Percentiles rank a stretch among this genome's conserved stretches.
Evolutionary conservation across 2,329 filamentous ascomycete genomes (phyloP).

Genomic region (Trichoderma gracile): DNA sequence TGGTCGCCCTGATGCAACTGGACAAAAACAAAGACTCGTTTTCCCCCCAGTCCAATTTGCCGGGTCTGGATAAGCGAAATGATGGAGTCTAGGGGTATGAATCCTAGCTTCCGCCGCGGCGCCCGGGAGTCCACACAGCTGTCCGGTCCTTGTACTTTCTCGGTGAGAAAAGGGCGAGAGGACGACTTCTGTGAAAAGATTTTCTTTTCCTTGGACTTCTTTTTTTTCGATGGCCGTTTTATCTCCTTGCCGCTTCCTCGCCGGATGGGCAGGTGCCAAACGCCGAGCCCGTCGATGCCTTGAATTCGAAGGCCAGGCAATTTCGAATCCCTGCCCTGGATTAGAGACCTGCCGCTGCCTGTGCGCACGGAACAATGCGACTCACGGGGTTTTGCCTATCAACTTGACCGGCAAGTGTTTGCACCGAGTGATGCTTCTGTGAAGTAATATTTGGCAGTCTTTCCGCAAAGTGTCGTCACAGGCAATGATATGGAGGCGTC

Average conservation of each 20-base stretch:
- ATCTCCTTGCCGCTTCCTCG: slow-evolving; percentile 19
- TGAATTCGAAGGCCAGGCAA: slow-evolving; percentile 16
- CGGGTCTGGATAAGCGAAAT: slow-evolving; percentile 41
- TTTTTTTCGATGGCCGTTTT: slow-evolving; percentile 1
- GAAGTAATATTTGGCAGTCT: too few relatives aligned
- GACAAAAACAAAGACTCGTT: not conserved
- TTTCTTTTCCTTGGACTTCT: slow-evolving; percentile 2
- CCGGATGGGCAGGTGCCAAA: slow-evolving; percentile 21
- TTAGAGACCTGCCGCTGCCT: slow-evolving; percentile 13
- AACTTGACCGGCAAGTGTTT: not conserved
- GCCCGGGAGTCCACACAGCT: slow-evolving; percentile 11
- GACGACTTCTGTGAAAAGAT: slow-evolving; percentile 15
- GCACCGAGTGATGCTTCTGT: not conserved
- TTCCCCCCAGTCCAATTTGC: slow-evolving; percentile 37
- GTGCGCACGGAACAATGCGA: slow-evolving; percentile 6
- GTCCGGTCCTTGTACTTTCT: slow-evolving; percentile 13
- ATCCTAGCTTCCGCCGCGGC: slow-evolving; percentile 28
- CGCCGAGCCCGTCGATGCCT: slow-evolving; percentile 19
- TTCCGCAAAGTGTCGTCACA: not conserved
- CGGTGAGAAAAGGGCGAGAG: slow-evolving; percentile 18
- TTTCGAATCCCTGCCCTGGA: slow-evolving; percentile 17
- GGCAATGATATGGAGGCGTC: slow-evolving; percentile 3
- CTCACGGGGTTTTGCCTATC: slow-evolving; percentile 5
- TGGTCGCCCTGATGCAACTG: slow-evolving; percentile 24
- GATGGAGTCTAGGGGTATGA: slow-evolving; percentile 34